Percentiles rank a stretch among this genome's conserved stretches.
phyloP scores from a whole-genome alignment of 1,139 yeast genomes.

The Debaryomyces singareniensis region DNA sequence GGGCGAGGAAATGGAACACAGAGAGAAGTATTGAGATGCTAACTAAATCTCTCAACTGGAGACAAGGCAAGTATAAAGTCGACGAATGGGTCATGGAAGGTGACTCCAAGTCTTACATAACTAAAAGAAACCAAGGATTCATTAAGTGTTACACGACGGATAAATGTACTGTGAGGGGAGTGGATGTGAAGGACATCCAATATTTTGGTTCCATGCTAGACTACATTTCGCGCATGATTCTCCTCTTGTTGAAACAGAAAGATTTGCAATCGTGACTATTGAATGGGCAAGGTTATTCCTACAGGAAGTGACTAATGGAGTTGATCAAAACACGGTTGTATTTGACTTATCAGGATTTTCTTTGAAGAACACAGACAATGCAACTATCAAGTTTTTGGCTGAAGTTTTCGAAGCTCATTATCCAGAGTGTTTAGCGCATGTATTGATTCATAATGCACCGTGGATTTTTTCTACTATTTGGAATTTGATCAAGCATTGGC shows the following conservation, averaged over 20 bases:
- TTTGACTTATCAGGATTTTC: conserved; percentile 44
- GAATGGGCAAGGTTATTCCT: conserved; percentile 36
- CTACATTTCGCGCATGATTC: conserved; percentile 38
- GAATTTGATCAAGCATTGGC: conserved; percentile 41
- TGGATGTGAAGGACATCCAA: conserved; percentile 32
- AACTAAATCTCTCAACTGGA: conserved; percentile 34
- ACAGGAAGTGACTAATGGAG: conserved; percentile 28
- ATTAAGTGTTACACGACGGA: conserved; percentile 31
- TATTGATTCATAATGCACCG: conserved; percentile 42
- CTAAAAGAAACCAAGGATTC: conserved; percentile 28
- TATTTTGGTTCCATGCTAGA: conserved; percentile 34
- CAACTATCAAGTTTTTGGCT: conserved; percentile 38
- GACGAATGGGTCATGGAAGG: conserved; percentile 32
- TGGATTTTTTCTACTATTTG: conserved; percentile 45
- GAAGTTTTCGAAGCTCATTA: conserved; percentile 43
- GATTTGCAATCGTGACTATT: conserved; percentile 32
- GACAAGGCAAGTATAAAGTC: conserved; percentile 21
- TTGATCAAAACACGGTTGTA: conserved; percentile 33
- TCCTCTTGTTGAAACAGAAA: conserved; percentile 30
- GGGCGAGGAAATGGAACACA: conserved; percentile 39
- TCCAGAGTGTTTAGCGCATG: conserved; percentile 39
- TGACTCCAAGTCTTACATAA: conserved; percentile 31
- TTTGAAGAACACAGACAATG: conserved; percentile 40
- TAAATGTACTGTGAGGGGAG: conserved; percentile 36
- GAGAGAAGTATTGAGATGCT: conserved; percentile 30